Conservation (phyloP, 2,329 filamentous ascomycete species). For the Botrytis galanthina region DNA sequence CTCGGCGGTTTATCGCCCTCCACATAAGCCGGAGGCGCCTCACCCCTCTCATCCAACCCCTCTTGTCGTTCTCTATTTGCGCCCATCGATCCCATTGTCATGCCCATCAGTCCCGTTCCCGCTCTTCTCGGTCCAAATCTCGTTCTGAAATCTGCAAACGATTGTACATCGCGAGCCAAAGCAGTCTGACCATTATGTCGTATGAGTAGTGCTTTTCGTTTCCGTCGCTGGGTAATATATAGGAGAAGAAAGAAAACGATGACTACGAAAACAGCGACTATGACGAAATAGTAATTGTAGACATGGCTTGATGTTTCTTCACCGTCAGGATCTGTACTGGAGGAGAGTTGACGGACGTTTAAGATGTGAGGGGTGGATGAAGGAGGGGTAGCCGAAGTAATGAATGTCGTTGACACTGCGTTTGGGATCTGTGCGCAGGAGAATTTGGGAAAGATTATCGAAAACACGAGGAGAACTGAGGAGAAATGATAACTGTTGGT, state of each 20-base stretch:
- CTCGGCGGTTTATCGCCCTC: slow-evolving; percentile 35
- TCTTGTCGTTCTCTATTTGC: slow-evolving; percentile 42
- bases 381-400: slow-evolving; percentile 20
- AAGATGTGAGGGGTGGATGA: slow-evolving; percentile 11
- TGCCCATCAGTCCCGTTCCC: slow-evolving; percentile 13
- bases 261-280: slow-evolving; percentile 48
- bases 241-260: slow-evolving; percentile 44
- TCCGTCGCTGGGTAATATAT: slow-evolving; percentile 44
- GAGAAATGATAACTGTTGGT: slow-evolving; percentile 20
- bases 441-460: slow-evolving; percentile 28
- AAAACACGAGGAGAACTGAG: slow-evolving; percentile 31
- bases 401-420: slow-evolving; percentile 19
- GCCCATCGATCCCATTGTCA: slow-evolving; percentile 9
- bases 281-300: slow-evolving; percentile 54
- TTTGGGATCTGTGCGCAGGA: slow-evolving; percentile 31
- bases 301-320: slow-evolving; percentile 43
- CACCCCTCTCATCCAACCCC: slow-evolving; percentile 61
- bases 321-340: neutral
- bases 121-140: slow-evolving; percentile 26
- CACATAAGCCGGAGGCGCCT: slow-evolving; percentile 63
- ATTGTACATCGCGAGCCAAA: slow-evolving; percentile 35
- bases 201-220: slow-evolving; percentile 26
- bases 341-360: slow-evolving; percentile 1
- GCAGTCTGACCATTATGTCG: slow-evolving; percentile 35
- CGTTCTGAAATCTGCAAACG: slow-evolving; percentile 23